Evolutionary conservation across 1,284 basidiomycete genomes (phyloP).

Genomic region (Moesziomyces antarcticus): DNA sequence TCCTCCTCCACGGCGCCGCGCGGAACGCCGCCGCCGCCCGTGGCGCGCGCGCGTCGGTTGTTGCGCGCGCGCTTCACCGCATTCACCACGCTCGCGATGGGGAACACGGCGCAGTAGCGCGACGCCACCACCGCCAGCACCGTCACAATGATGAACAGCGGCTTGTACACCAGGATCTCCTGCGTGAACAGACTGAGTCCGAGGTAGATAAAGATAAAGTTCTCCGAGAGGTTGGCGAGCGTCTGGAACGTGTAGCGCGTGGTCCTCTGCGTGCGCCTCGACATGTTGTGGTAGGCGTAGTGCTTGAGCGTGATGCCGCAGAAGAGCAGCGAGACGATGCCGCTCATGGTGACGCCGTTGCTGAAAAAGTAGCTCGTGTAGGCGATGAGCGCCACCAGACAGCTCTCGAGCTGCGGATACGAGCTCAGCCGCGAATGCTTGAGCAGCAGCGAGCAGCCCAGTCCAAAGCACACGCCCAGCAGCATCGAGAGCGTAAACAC

Average conservation of each 20-base stretch:
- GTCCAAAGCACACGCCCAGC: conserved; percentile 88
- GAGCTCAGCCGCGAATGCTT: conserved; percentile 90
- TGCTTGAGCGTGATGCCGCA: conserved; percentile 99
- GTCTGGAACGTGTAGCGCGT: conserved; percentile 81
- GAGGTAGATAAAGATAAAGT: conserved; percentile 99
- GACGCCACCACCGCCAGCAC: conserved; percentile 88
- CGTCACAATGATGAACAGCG: conserved; percentile 80
- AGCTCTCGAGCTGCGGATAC: conserved; percentile 87
- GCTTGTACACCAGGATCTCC: conserved; percentile 89
- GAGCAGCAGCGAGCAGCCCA: conserved; percentile 87
- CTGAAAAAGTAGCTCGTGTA: conserved; percentile 99
- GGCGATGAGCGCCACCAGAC: conserved; percentile 90
- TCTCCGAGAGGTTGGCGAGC: conserved; percentile 79
- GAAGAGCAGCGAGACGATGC: conserved; percentile 97
- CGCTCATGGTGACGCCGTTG: conserved; percentile 91
- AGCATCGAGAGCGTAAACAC: conserved; percentile 95
- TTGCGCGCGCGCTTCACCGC: conserved; percentile 84
- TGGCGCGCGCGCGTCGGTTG: conserved; percentile 69
- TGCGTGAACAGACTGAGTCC: conserved; percentile 94
- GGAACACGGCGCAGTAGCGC: conserved; percentile 95
- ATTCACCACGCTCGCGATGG: conserved; percentile 94
- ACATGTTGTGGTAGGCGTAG: conserved; percentile 99
- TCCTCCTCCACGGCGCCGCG: conserved; percentile 45
- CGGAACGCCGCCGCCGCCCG: conserved; percentile 45
- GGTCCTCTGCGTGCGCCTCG: conserved; percentile 87